These are phyloP conservation scores for Jamesozyma piceae DNA, from an alignment of 805 yeast species.

Conservation along the genomic window DNA sequence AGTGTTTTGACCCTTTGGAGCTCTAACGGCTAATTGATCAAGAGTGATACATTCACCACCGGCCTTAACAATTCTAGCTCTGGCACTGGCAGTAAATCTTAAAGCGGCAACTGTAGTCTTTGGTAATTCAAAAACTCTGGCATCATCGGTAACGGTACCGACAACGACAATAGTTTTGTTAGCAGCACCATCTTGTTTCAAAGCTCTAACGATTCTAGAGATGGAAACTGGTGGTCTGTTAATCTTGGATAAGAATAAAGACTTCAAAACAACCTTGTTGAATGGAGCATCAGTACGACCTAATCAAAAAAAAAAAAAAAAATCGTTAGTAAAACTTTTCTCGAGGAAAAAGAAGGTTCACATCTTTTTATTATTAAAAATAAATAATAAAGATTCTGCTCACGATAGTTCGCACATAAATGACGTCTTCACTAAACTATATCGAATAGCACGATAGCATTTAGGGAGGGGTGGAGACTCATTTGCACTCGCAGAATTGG, in stretches of 20 bases:
- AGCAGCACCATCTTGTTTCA: slow-evolving; percentile 73
- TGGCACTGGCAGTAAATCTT: slow-evolving; percentile 98
- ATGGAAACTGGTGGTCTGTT: slow-evolving; percentile 99
- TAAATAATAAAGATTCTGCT: slow-evolving; percentile 8
- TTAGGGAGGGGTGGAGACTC: neutral
- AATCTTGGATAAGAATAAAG: slow-evolving; percentile 93
- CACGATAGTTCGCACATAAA: slow-evolving; percentile 5
- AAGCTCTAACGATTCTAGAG: slow-evolving; percentile 79
- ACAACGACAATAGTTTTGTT: slow-evolving; percentile 93
- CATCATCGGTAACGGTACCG: slow-evolving; percentile 98
- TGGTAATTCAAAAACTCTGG: slow-evolving; percentile 89
- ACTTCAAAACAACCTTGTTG: slow-evolving; percentile 93
- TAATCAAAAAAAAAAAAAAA: slow-evolving; percentile 19
- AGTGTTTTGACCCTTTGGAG: slow-evolving; percentile 99
- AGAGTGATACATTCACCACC: slow-evolving; percentile 99
- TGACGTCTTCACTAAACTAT: neutral
- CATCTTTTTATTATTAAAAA: neutral
- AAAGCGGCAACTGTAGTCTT: slow-evolving; percentile 97
- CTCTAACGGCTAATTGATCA: slow-evolving; percentile 97
- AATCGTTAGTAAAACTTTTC: neutral
- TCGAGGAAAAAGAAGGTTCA: slow-evolving; percentile 1
- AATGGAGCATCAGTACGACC: slow-evolving; percentile 99
- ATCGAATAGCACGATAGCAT: neutral
- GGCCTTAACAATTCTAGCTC: slow-evolving; percentile 91
- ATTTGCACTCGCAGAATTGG: slow-evolving; percentile 9